These are phyloP conservation scores for Clarireedia homoeocarpa DNA, from an alignment of 2,329 filamentous ascomycete genomes.

Conservation along the genomic window DNA sequence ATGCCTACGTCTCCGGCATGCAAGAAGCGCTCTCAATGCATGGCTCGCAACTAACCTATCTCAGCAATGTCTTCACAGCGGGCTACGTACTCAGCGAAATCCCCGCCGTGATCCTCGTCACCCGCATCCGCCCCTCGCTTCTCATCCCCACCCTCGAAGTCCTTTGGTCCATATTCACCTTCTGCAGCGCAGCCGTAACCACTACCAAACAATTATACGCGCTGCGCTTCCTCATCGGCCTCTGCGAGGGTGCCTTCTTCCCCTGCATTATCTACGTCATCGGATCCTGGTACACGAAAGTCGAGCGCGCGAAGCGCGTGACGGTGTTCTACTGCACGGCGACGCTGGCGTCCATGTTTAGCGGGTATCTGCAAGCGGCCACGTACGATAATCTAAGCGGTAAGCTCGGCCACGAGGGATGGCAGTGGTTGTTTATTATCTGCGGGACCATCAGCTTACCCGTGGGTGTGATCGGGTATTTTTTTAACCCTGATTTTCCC, in stretches of 20 bases:
- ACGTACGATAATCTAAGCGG: constrained; percentile 34
- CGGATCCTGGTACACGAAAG: constrained; percentile 37
- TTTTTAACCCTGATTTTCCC: constrained; percentile 37
- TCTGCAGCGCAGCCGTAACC: constrained; percentile 21
- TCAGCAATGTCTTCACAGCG: constrained; percentile 44
- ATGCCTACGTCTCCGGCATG: constrained; percentile 39
- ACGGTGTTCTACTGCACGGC: constrained; percentile 46
- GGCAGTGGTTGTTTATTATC: constrained; percentile 41
- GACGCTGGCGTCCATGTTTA: constrained; percentile 40
- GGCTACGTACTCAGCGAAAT: constrained; percentile 22
- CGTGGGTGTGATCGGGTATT: constrained; percentile 43
- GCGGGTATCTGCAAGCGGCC: constrained; percentile 36
- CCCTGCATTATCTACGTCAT: constrained; percentile 33
- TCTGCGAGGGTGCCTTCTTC: constrained; percentile 26
- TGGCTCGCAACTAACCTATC: constrained; percentile 47
- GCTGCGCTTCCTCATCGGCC: constrained; percentile 37
- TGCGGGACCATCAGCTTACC: constrained; percentile 48
- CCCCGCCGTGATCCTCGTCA: constrained; percentile 19
- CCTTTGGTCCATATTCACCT: constrained; percentile 22
- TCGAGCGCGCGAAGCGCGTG: constrained; percentile 44
- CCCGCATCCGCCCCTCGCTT: constrained; percentile 21
- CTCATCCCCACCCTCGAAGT: constrained; percentile 18
- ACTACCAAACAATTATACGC: constrained; percentile 33
- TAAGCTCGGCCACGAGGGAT: constrained; percentile 31
- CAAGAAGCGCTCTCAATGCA: constrained; percentile 40